Evolutionary conservation across 805 yeast species (phyloP), one percentile per base, ranked within the genome.

Genomic region (Lipomyces japonicus): DNA sequence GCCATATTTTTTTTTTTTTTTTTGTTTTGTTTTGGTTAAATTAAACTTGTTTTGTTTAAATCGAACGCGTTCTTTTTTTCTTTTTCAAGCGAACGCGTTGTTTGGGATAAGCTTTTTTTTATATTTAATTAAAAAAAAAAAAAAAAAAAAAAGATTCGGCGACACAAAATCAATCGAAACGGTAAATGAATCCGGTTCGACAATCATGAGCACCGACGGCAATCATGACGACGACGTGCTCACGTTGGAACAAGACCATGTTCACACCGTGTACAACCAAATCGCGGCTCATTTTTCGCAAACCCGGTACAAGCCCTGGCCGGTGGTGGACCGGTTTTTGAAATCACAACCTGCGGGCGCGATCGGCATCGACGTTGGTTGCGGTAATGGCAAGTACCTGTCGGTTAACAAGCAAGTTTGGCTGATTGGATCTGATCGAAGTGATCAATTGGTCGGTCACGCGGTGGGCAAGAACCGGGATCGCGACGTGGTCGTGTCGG

Each of bases 261-360:
- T 93, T 1, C 98, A 93, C 66, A 77, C 78, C n/a, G 95, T 93
- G 9, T 93, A 93, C 71, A 86, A 93, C 63, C 86, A 85, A 51
- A 93, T 93, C 25, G 97, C 98, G 0, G 60, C 82, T 7, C 98
- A 93, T 66, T 93, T 93, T 66, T 90, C 97, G 2, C 84, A 84
- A 59, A 93, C 98, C 0, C 69, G 98, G 42, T 93, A 90, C 69
- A 91, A 86, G 71, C 97, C 97, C 24, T 93, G 98, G 98, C 97
- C 97, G 5, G 81, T 89, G 19, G 98, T 93, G 23, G 86, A 86
- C 44, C 67, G 74, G 52, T 93, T 84, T 63, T 68, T 93, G 39
- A 63, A 60, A 9, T 59, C 67, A 1, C 77, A 78, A 60, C 51
- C 64, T 0, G 69, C 70, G 4, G 84, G 87, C 38, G 69, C 82